Evolutionary conservation across 345 rosid genomes (phyloP).

Genomic region (Citrus inodora): DNA sequence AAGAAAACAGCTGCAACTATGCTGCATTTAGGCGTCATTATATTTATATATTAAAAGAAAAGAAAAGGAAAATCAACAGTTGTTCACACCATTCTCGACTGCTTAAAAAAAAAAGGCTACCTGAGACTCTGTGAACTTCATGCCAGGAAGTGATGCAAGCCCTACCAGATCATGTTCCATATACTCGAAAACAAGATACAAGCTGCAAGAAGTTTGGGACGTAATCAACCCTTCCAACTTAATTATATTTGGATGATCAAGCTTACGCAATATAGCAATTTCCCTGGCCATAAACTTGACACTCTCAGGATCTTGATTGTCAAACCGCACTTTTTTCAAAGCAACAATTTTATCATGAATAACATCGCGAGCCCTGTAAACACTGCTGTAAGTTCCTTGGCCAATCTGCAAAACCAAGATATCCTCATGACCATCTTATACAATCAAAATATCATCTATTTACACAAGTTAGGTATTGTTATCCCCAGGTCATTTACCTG

Average conservation of each 20-base stretch:
- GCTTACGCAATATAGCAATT: slow-evolving; percentile 70
- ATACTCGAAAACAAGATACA: slow-evolving; percentile 91
- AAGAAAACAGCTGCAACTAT: not conserved
- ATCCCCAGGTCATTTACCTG: not conserved
- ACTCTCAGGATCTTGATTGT: slow-evolving; percentile 74
- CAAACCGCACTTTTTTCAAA: slow-evolving; percentile 79
- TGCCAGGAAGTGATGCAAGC: slow-evolving; percentile 76
- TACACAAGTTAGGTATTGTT: not conserved
- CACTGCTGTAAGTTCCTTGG: slow-evolving; percentile 94
- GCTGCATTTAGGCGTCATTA: not conserved
- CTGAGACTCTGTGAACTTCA: slow-evolving; percentile 87
- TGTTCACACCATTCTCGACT: not conserved
- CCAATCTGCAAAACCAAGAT: slow-evolving; percentile 72
- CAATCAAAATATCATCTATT: not conserved
- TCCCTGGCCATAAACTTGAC: slow-evolving; percentile 95
- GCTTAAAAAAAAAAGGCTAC: slow-evolving; percentile 31
- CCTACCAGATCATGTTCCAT: slow-evolving; percentile 99
- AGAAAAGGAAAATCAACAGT: not conserved
- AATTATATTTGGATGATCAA: slow-evolving; percentile 90
- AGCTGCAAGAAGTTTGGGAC: slow-evolving; percentile 63
- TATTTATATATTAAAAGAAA: not conserved
- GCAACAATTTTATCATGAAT: slow-evolving; percentile 69
- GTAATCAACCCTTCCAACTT: slow-evolving; percentile 91
- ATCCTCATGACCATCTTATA: not conserved
- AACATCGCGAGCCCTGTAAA: slow-evolving; percentile 83